Evolutionary conservation across 768 basidiomycete genomes (phyloP), one percentile per base, ranked within the genome.

Genomic region (Suillus hirtellus): DNA sequence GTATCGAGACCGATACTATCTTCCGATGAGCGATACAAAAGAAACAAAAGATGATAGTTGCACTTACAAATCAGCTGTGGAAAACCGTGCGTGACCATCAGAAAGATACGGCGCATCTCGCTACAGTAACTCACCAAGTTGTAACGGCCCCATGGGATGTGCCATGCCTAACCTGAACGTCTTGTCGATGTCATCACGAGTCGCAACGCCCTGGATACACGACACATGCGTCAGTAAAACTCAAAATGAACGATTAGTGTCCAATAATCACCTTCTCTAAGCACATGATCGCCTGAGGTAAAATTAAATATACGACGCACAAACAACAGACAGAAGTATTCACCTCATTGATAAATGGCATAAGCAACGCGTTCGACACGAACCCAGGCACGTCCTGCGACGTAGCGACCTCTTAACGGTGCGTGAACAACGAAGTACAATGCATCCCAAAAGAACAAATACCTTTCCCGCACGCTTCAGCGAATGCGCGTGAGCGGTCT

Each of bases 1-100:
- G 96, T 99, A 72, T 99, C 96, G 31, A 99, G 87, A n/a, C 96
- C 96, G 66, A 98, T 96, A 78, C 95, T 95, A 37, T 43, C 12
- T 35, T n/a, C 27, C n/a, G 0, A 21, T 42, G 60, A 8, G 31
- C 62, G 3, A 66, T 60, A 9, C 24, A 24, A 11, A 31, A 37
- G 9, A 21, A 19, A 15, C 6, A 17, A 9, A 19, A 17, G 17
- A 40, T 50, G 34, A 11, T 17, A 11, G 35, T 35, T 34, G n/a
- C 7, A 72, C 74, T 67, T 62, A 76, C 74, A 75, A 75, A 42
- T 76, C 74, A 31, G 74, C 74, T 75, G 61, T 21, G 14, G 31
- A 35, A 8, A 34, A 42, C 3, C 19, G 24, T 24, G n/a, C 8
- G 12, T 8, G 6, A 24, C 17, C 15, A 35, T 55, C 35, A 53